Evolutionary conservation across 2,329 filamentous ascomycete species (phyloP).

Genomic region (Tothia fuscella): DNA sequence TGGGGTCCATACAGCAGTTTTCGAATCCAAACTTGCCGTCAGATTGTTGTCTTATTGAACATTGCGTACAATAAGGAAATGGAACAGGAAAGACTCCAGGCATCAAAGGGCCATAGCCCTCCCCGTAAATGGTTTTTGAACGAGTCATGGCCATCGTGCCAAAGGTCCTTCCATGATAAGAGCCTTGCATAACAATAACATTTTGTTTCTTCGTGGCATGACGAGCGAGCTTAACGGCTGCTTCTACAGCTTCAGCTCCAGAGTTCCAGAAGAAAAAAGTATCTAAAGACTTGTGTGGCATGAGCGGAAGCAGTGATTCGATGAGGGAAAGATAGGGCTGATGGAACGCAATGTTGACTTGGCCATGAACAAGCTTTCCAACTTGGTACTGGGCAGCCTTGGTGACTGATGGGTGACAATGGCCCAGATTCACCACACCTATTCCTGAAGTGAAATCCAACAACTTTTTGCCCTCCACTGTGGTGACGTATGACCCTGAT

Average conservation of each 20-base stretch:
- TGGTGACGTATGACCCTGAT: constrained; percentile 23
- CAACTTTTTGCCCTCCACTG: constrained; percentile 17
- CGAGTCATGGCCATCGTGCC: constrained; percentile 25
- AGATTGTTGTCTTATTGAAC: constrained; percentile 20
- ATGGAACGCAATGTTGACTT: constrained; percentile 31
- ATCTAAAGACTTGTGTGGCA: constrained; percentile 26
- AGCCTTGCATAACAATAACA: constrained; percentile 27
- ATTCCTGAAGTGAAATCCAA: constrained; percentile 26
- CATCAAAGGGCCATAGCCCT: constrained; percentile 25
- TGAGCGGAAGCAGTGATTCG: constrained; percentile 22
- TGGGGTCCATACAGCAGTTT: constrained; percentile 29
- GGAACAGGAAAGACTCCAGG: constrained; percentile 26
- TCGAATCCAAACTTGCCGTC: constrained; percentile 21
- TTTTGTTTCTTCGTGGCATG: constrained; percentile 27
- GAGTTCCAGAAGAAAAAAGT: constrained; percentile 31
- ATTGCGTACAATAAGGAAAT: constrained; percentile 29
- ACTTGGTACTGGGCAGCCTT: constrained; percentile 25
- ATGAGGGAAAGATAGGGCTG: constrained; percentile 26
- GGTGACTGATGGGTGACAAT: constrained; percentile 26
- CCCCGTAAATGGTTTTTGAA: constrained; percentile 26
- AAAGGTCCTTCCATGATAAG: constrained; percentile 26
- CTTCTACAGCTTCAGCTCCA: constrained; percentile 25
- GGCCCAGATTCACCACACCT: constrained; percentile 24
- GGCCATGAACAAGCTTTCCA: constrained; percentile 27
- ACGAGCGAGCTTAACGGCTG: constrained; percentile 25